Evolutionary conservation across 2,329 filamentous ascomycete genomes (phyloP).

Genomic region (Trichoderma sp.): DNA sequence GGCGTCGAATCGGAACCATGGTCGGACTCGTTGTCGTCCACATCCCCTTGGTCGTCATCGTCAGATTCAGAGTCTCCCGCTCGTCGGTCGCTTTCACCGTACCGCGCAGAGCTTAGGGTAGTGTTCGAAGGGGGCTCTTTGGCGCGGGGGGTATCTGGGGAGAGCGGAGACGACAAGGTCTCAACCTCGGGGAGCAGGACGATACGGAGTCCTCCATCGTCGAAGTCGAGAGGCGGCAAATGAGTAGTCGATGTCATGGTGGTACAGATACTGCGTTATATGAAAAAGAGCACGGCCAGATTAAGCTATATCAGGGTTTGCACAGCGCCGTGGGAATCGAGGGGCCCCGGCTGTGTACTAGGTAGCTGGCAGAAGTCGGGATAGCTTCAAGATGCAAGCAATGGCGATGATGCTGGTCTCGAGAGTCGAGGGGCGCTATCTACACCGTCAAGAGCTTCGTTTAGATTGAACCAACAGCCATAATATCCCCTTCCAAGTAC

Average conservation of each 20-base stretch:
- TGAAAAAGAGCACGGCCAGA: not conserved
- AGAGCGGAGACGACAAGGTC: slow-evolving; percentile 1
- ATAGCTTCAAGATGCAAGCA: not conserved
- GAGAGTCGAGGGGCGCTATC: not conserved
- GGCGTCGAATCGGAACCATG: slow-evolving; percentile 25
- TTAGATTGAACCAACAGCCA: slow-evolving; percentile 17
- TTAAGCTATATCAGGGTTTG: not conserved
- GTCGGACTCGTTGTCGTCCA: slow-evolving; percentile 8
- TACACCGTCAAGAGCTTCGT: not conserved
- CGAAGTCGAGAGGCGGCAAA: slow-evolving; percentile 34
- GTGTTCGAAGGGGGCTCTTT: not conserved
- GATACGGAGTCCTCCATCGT: slow-evolving; percentile 33
- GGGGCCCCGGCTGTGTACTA: not conserved
- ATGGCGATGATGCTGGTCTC: not conserved
- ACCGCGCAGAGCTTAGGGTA: slow-evolving; percentile 19
- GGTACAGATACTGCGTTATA: not conserved
- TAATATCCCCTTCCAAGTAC: not conserved
- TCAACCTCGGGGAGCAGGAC: slow-evolving; percentile 31
- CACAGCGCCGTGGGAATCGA: not conserved
- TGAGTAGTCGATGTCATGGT: slow-evolving; percentile 32
- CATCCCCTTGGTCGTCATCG: slow-evolving; percentile 17
- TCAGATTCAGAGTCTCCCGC: slow-evolving; percentile 3
- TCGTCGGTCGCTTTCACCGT: not conserved
- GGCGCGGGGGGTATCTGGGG: not conserved
- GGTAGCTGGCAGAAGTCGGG: not conserved